Evolutionary conservation across 306 rosid genomes (phyloP).

Genomic region (Lotus japonicus): DNA sequence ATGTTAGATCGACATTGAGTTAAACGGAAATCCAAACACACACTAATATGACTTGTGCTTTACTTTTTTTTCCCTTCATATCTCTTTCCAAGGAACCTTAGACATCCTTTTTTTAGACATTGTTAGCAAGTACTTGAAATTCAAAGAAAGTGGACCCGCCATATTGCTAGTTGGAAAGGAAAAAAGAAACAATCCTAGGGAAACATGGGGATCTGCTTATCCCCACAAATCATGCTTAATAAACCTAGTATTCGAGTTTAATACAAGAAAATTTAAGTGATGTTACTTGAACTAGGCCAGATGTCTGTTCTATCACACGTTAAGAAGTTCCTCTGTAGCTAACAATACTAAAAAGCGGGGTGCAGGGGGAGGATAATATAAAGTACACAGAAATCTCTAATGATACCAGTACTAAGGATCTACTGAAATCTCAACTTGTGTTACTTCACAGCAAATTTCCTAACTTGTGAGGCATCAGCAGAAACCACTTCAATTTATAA

Average conservation of each 20-base stretch:
- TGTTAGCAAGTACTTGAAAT: no score
- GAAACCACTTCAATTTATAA: slow-evolving; percentile 33
- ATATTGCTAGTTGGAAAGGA: neutral
- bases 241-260: neutral
- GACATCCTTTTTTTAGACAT: no score
- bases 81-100: no score
- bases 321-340: neutral
- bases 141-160: neutral
- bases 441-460: slow-evolving; percentile 4
- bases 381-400: neutral
- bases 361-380: neutral
- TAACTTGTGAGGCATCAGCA: slow-evolving; percentile 21
- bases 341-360: neutral
- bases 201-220: neutral
- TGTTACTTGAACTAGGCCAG: neutral
- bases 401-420: slow-evolving; percentile 3
- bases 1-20: no score
- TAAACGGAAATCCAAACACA: no score
- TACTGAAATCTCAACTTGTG: slow-evolving; percentile 9
- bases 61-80: neutral
- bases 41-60: neutral
- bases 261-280: neutral
- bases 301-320: neutral
- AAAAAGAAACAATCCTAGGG: neutral
- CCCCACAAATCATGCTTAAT: neutral